These are phyloP conservation scores for Ceratobasidium sp. DNA, from an alignment of 1,284 basidiomycete genomes.

Conservation along the genomic window DNA sequence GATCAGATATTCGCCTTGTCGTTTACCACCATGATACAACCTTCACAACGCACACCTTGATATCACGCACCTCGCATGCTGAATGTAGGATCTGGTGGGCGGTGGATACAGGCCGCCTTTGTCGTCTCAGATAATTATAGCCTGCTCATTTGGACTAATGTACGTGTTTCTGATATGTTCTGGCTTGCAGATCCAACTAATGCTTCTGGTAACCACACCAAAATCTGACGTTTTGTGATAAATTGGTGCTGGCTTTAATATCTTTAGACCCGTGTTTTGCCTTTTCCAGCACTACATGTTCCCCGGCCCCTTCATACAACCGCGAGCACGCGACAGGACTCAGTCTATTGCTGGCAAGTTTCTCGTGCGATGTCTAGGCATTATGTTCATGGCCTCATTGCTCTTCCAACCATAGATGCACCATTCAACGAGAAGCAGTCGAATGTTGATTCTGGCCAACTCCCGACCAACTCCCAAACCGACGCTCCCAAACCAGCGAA, in stretches of 20 bases:
- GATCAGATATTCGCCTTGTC: neutral
- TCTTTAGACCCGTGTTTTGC: slow-evolving; percentile 14
- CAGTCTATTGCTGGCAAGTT: slow-evolving; percentile 19
- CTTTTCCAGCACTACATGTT: slow-evolving; percentile 32
- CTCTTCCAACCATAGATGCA: neutral
- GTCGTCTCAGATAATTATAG: slow-evolving; percentile 37
- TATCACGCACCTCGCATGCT: neutral
- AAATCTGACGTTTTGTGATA: neutral
- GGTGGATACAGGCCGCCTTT: slow-evolving; percentile 38
- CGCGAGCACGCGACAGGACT: slow-evolving; percentile 20
- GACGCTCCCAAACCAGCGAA: slow-evolving; percentile 11
- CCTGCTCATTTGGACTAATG: slow-evolving; percentile 25
- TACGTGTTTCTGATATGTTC: neutral
- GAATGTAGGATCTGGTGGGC: slow-evolving; percentile 38
- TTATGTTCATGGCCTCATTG: neutral
- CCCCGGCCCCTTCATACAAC: slow-evolving; percentile 25
- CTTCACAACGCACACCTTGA: neutral
- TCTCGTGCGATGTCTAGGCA: neutral
- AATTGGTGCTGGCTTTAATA: neutral
- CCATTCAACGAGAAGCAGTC: slow-evolving; percentile 7
- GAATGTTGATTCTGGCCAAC: neutral
- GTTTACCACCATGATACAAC: neutral
- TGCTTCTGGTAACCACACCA: neutral
- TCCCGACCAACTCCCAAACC: neutral
- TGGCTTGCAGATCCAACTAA: neutral